These are phyloP conservation scores for Skeletonema potamos DNA, from an alignment of 108 stramenopile genomes.

Conservation along the genomic window DNA sequence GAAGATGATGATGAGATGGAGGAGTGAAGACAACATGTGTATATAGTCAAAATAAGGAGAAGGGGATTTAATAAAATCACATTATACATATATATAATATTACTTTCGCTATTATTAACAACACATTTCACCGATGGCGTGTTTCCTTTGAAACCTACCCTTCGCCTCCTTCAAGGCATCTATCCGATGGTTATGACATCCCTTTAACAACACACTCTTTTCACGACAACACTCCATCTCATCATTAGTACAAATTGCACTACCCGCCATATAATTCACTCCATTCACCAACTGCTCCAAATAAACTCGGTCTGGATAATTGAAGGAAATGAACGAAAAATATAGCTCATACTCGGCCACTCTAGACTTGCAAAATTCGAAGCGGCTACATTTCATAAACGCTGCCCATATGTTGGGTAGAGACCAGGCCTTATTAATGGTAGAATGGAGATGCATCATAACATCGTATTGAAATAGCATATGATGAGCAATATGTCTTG, in stretches of 20 bases:
- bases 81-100: background rate
- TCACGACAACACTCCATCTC: conserved; percentile 32
- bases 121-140: conserved; percentile 16
- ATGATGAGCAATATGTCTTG: conserved; percentile 30
- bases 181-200: conserved; percentile 39
- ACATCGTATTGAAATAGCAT: conserved; percentile 49
- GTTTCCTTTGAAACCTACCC: background rate
- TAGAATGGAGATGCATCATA: conserved; percentile 23
- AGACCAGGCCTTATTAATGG: conserved; percentile 12
- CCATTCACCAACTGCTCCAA: conserved; percentile 8
- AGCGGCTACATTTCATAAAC: background rate
- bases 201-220: conserved; percentile 33
- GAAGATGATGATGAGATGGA: conserved; percentile 85
- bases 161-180: background rate
- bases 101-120: background rate
- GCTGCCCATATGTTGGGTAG: conserved; percentile 19
- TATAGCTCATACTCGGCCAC: conserved; percentile 38
- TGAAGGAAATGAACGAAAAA: conserved; percentile 9
- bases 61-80: background rate
- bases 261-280: conserved; percentile 9
- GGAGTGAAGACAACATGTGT: conserved; percentile 24
- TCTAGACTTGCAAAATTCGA: conserved; percentile 15
- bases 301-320: conserved; percentile 28
- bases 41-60: background rate
- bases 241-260: conserved; percentile 21